phyloP scores from a whole-genome alignment of 1,139 yeast species.

The Komagataea norvegica region DNA sequence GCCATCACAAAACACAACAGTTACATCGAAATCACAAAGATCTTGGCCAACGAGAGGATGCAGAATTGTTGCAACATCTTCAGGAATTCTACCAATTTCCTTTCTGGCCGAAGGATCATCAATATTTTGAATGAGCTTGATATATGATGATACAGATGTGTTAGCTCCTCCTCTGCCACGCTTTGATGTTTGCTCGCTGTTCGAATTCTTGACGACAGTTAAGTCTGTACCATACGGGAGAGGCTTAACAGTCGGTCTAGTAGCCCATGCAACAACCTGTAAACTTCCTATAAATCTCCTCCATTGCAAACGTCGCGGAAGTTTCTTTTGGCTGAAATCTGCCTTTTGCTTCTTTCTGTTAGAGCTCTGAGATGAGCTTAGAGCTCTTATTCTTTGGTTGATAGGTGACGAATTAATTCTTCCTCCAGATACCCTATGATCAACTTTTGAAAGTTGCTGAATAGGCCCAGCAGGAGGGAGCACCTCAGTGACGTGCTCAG shows the following conservation, averaged over 20 bases:
- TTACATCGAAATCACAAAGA: conserved; percentile 52
- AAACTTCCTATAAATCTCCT: conserved; percentile 60
- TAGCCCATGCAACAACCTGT: conserved; percentile 77
- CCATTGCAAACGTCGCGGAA: conserved; percentile 25
- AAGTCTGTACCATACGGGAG: conserved; percentile 48
- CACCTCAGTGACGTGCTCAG: not conserved
- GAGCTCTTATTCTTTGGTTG: too few species aligned
- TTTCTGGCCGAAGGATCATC: conserved; percentile 30
- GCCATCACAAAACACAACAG: conserved; percentile 54
- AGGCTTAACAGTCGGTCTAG: conserved; percentile 61
- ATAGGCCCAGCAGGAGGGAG: not conserved
- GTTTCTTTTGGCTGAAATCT: not conserved
- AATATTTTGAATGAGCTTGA: conserved; percentile 22
- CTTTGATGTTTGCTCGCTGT: conserved; percentile 28
- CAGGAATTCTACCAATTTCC: conserved; percentile 77
- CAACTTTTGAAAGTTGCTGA: not conserved
- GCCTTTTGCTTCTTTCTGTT: conserved; percentile 2
- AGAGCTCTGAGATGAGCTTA: not conserved
- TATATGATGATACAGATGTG: conserved; percentile 22
- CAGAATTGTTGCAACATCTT: conserved; percentile 62
- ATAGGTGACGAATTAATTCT: too few species aligned
- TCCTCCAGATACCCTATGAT: not conserved
- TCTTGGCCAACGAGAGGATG: conserved; percentile 60
- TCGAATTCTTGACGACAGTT: conserved; percentile 32
- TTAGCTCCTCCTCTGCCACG: conserved; percentile 22